These are phyloP conservation scores for Sclerotinia trifoliorum DNA, from an alignment of 2,329 filamentous ascomycete genomes.

Conservation along the genomic window DNA sequence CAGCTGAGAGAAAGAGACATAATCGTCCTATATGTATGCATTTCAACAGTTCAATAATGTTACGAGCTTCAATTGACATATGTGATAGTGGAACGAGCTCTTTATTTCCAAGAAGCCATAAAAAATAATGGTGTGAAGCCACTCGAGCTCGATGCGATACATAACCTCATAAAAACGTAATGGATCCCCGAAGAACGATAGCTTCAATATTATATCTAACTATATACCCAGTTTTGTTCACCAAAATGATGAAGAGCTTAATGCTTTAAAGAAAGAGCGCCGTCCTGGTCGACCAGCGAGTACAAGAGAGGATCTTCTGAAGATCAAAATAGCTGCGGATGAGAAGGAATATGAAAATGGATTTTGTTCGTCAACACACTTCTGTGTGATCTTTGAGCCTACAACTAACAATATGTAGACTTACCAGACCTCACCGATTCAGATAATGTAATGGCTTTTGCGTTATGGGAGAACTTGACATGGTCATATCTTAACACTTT, in stretches of 20 bases:
- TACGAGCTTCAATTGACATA: slow-evolving; percentile 24
- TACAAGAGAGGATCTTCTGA: slow-evolving; percentile 73
- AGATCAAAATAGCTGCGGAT: slow-evolving; percentile 67
- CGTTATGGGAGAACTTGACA: slow-evolving; percentile 79
- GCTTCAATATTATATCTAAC: background rate
- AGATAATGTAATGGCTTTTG: slow-evolving; percentile 63
- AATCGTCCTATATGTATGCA: slow-evolving; percentile 68
- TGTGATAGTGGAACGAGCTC: slow-evolving; percentile 60
- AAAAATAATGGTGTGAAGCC: slow-evolving; percentile 51
- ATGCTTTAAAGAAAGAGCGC: slow-evolving; percentile 63
- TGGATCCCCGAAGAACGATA: slow-evolving; percentile 37
- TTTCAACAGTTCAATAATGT: background rate
- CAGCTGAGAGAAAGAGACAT: slow-evolving; percentile 66
- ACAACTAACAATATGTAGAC: slow-evolving; percentile 44
- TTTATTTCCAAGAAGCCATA: slow-evolving; percentile 69
- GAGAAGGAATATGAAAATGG: slow-evolving; percentile 79
- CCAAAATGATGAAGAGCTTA: slow-evolving; percentile 70
- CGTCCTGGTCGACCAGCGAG: slow-evolving; percentile 77
- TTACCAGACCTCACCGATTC: slow-evolving; percentile 72
- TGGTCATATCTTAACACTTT: slow-evolving; percentile 79
- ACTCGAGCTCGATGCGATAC: slow-evolving; percentile 56
- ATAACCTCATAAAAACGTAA: slow-evolving; percentile 61
- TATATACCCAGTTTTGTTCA: slow-evolving; percentile 51
- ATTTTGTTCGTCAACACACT: slow-evolving; percentile 61
- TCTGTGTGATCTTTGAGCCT: background rate